Evolutionary conservation across 345 rosid species (phyloP).

Genomic region (Erysimum cheiranthoides): DNA sequence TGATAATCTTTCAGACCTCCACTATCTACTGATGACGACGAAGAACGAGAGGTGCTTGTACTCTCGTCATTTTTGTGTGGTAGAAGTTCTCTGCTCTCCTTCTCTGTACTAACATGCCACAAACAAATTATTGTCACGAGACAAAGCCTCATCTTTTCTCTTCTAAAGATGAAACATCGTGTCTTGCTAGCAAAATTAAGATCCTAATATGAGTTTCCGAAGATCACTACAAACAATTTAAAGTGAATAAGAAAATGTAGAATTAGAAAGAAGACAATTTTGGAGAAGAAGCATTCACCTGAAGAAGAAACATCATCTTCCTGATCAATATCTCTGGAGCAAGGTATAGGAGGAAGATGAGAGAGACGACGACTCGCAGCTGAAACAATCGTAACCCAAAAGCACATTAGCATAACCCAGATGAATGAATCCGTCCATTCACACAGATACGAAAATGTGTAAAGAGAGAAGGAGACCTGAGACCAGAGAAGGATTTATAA

Average conservation of each 20-base stretch:
- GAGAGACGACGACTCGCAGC: constrained; percentile 44
- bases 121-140: constrained; percentile 29
- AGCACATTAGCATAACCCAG: constrained; percentile 20
- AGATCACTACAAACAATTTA: neutral
- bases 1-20: constrained; percentile 42
- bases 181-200: neutral
- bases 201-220: constrained; percentile 13
- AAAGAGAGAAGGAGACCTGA: constrained; percentile 44
- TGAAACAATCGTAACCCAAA: constrained; percentile 42
- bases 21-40: constrained; percentile 40
- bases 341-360: constrained; percentile 44
- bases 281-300: constrained; percentile 52
- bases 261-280: neutral
- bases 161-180: too few relatives aligned
- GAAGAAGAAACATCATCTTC: constrained; percentile 62
- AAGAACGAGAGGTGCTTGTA: constrained; percentile 26
- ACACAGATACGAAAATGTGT: neutral
- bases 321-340: constrained; percentile 59
- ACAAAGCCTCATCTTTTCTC: constrained; percentile 1
- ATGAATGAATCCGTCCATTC: constrained; percentile 11
- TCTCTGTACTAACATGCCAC: constrained; percentile 56
- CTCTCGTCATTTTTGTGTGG: constrained; percentile 41
- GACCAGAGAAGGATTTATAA: constrained; percentile 33
- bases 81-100: constrained; percentile 46
- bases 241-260: neutral